A percentile compares a stretch with the other conserved stretches of the same genome.
Evolutionary conservation across 2,329 filamentous ascomycete species (phyloP).

Genomic region (Diplodia intermedia): DNA sequence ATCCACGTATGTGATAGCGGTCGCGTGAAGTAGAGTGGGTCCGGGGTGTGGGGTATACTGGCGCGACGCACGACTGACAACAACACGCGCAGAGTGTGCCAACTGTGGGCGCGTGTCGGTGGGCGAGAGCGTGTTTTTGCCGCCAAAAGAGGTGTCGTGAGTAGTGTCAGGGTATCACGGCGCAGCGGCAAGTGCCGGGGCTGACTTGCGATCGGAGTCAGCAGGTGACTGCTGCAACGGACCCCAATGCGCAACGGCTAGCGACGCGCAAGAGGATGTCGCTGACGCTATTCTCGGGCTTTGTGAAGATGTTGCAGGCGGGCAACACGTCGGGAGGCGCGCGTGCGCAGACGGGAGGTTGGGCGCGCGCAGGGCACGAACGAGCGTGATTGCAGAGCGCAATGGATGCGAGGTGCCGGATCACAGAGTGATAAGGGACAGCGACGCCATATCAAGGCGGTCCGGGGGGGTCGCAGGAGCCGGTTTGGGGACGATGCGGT

Average conservation of each 20-base stretch:
- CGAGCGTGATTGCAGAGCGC: constrained; percentile 31
- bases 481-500: constrained; percentile 30
- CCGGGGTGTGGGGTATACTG: constrained; percentile 28
- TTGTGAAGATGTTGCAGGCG: constrained; percentile 2
- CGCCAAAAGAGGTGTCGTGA: constrained; percentile 20
- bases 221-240: constrained; percentile 31
- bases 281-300: constrained; percentile 22
- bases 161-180: constrained; percentile 32
- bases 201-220: constrained; percentile 37
- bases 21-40: constrained; percentile 31
- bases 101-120: neutral
- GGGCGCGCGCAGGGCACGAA: constrained; percentile 32
- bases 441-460: constrained; percentile 30
- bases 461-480: constrained; percentile 25
- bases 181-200: constrained; percentile 41
- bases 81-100: constrained; percentile 2
- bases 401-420: constrained; percentile 20
- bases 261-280: constrained; percentile 11
- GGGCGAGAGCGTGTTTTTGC: neutral
- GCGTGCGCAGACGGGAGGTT: constrained; percentile 30
- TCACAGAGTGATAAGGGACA: constrained; percentile 28
- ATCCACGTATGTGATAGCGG: constrained; percentile 27
- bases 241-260: constrained; percentile 30
- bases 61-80: constrained; percentile 27
- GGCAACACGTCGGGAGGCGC: constrained; percentile 25